Conservation (phyloP, 1,139 yeast species). For the Saccharomyces pastorianus region DNA sequence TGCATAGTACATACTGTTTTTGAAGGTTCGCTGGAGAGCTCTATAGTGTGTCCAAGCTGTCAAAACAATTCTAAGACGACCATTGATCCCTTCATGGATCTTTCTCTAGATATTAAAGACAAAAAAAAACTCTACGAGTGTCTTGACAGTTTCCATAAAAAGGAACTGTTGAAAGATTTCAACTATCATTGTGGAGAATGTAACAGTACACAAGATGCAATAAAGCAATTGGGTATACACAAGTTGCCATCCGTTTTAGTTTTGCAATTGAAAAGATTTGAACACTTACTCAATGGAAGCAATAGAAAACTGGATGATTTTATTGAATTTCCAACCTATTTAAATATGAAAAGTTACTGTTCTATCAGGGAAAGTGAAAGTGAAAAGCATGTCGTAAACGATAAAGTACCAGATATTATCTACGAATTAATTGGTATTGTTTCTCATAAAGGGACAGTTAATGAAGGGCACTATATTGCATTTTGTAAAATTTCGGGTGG, state of each 20-base stretch:
- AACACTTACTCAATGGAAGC: constrained; percentile 51
- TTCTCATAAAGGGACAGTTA: constrained; percentile 84
- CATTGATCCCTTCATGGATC: constrained; percentile 82
- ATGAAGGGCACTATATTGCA: constrained; percentile 90
- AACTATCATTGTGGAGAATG: constrained; percentile 66
- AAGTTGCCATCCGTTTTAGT: constrained; percentile 70
- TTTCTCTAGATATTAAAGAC: constrained; percentile 63
- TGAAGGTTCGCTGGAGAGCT: constrained; percentile 64
- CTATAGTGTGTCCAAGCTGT: constrained; percentile 69
- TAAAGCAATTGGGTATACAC: constrained; percentile 60
- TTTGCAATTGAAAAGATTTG: constrained; percentile 80
- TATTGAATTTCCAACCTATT: constrained; percentile 60
- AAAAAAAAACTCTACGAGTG: constrained; percentile 48
- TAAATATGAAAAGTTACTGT: constrained; percentile 62
- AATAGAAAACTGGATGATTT: constrained; percentile 65
- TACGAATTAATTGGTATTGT: constrained; percentile 83
- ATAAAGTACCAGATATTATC: constrained; percentile 30
- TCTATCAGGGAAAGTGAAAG: constrained; percentile 25
- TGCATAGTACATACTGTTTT: constrained; percentile 81
- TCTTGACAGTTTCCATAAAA: constrained; percentile 63
- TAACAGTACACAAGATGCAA: constrained; percentile 51
- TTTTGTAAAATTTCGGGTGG: constrained; percentile 64
- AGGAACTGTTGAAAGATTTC: constrained; percentile 63
- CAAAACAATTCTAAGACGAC: constrained; percentile 51
- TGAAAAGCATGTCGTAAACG: constrained; percentile 1